A percentile compares a stretch with the other conserved stretches of the same genome.
Conservation (phyloP, 495 filamentous ascomycete species). For the Hypomontagnella monticulosa region DNA sequence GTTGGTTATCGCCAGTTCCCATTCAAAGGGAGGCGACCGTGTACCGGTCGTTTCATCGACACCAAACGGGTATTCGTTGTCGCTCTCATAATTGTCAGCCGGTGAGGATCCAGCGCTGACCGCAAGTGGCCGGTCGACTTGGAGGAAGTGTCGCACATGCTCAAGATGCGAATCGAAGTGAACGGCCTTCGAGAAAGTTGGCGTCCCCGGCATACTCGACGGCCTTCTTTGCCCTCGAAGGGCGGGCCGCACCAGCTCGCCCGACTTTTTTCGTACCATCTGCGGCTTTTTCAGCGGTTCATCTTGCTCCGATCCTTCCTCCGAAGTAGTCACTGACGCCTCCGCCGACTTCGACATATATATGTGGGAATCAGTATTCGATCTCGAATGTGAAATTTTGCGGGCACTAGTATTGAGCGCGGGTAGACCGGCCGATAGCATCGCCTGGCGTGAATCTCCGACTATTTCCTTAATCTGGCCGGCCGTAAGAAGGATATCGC, state of each 20-base stretch:
- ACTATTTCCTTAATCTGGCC: constrained; percentile 49
- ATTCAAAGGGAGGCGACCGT: constrained; percentile 71
- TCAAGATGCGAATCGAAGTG: constrained; percentile 96
- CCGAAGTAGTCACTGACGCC: constrained; percentile 66
- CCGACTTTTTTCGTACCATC: constrained; percentile 98
- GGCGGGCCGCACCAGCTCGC: constrained; percentile 93
- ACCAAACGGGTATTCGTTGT: constrained; percentile 86
- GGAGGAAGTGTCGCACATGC: constrained; percentile 93
- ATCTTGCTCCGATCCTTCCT: constrained; percentile 70
- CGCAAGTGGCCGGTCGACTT: constrained; percentile 90
- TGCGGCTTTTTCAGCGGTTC: constrained; percentile 75
- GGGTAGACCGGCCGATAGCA: constrained; percentile 42
- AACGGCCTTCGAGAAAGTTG: constrained; percentile 92
- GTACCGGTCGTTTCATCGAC: constrained; percentile 57
- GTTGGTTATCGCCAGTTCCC: constrained; percentile 86
- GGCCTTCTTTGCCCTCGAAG: constrained; percentile 83
- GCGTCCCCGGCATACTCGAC: constrained; percentile 97
- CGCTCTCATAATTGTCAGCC: constrained; percentile 82
- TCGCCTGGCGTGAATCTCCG: constrained; percentile 42
- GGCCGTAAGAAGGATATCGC: constrained; percentile 50
- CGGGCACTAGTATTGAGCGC: constrained; percentile 40
- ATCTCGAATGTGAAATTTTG: constrained; percentile 77
- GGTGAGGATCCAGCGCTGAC: constrained; percentile 97
- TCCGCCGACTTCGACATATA: constrained; percentile 61
- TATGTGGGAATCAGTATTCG: constrained; percentile 80